phyloP scores from a whole-genome alignment of 83 land plant species.

The Isoetes engelmannii region DNA sequence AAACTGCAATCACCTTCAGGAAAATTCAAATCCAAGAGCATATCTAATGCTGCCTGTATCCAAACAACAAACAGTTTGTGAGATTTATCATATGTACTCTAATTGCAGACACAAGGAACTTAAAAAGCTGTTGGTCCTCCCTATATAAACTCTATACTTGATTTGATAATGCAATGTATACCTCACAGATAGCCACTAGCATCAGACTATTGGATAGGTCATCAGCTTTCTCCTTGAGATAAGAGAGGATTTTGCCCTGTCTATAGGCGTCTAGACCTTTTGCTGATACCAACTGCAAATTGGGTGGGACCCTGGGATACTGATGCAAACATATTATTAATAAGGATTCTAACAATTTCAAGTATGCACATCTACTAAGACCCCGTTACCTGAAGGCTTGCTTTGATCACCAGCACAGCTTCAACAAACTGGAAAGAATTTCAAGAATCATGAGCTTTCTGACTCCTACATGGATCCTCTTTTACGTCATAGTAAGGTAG shows the following conservation, averaged over 20 bases:
- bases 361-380: not conserved
- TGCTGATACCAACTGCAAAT: conserved; percentile 27
- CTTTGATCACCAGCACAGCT: conserved; percentile 40
- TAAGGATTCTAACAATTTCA: not conserved
- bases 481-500: not conserved
- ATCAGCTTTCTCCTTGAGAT: conserved; percentile 28
- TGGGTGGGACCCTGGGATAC: conserved; percentile 58
- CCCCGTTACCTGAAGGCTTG: conserved; percentile 32
- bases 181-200: conserved; percentile 75
- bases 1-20: conserved; percentile 86
- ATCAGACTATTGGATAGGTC: conserved; percentile 44
- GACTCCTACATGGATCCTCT: no score
- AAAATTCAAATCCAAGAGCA: conserved; percentile 57
- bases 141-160: no score
- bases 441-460: no score
- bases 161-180: conserved; percentile 14
- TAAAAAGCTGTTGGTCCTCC: no score
- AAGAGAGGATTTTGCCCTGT: conserved; percentile 26
- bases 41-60: conserved; percentile 64
- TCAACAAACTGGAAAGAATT: conserved; percentile 74
- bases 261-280: conserved; percentile 58
- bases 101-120: no score
- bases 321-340: conserved; percentile 16
- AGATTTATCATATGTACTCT: no score
- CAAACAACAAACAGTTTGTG: no score